These are phyloP conservation scores for Arthroderma uncinatum DNA, from an alignment of 2,329 filamentous ascomycete genomes.

Conservation along the genomic window DNA sequence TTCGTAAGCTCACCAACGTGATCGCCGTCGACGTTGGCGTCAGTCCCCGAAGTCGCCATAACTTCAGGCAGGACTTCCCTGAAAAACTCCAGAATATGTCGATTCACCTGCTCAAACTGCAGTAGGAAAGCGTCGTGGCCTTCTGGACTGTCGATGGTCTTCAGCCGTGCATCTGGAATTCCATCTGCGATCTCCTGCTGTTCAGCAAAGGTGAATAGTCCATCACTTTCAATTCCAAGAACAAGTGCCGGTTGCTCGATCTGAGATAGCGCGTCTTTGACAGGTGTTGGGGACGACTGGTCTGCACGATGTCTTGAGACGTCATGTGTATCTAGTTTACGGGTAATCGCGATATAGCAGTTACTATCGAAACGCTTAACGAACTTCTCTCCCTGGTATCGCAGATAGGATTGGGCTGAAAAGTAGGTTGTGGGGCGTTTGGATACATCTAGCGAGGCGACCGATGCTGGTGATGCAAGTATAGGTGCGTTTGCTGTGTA, in stretches of 20 bases:
- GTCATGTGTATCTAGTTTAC: constrained; percentile 95
- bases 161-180: constrained; percentile 64
- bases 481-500: constrained; percentile 31
- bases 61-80: constrained; percentile 75
- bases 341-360: constrained; percentile 97
- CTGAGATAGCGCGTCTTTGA: constrained; percentile 63
- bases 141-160: constrained; percentile 85
- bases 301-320: constrained; percentile 62
- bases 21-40: constrained; percentile 40
- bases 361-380: constrained; percentile 96
- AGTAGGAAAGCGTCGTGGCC: constrained; percentile 93
- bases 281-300: constrained; percentile 34
- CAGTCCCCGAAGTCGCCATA: constrained; percentile 54
- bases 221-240: constrained; percentile 88
- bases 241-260: constrained; percentile 86
- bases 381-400: constrained; percentile 94
- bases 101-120: constrained; percentile 95
- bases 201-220: constrained; percentile 92
- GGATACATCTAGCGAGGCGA: constrained; percentile 19
- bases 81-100: constrained; percentile 73
- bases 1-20: constrained; percentile 57
- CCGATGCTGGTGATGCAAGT: constrained; percentile 24
- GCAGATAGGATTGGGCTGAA: constrained; percentile 91
- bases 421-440: constrained; percentile 67
- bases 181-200: constrained; percentile 81